phyloP scores from a whole-genome alignment of 306 rosid genomes.

The Prunus mume region DNA sequence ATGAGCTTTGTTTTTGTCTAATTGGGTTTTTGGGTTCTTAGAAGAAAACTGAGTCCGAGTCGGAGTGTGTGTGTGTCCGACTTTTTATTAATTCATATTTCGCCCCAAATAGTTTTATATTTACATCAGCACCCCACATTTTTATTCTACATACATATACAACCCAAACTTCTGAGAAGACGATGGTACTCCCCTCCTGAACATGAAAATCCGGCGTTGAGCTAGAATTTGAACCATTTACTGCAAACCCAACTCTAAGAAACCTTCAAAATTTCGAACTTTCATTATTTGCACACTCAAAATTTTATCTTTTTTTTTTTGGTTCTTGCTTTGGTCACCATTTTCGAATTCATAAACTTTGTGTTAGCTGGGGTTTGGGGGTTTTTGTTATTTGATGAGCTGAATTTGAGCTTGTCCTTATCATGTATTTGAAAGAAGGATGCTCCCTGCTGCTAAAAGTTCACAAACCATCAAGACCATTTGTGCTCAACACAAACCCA shows the following conservation, averaged over 20 bases:
- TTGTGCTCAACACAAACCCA: constrained; percentile 58
- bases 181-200: neutral
- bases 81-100: neutral
- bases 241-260: neutral
- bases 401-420: neutral
- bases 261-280: neutral
- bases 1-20: constrained; percentile 1
- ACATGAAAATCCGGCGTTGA: neutral
- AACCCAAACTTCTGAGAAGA: neutral
- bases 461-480: constrained; percentile 57
- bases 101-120: neutral
- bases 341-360: neutral
- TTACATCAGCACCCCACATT: neutral
- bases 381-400: neutral
- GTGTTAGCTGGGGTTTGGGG: neutral
- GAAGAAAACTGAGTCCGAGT: neutral
- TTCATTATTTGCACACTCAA: neutral
- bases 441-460: constrained; percentile 57
- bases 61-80: neutral
- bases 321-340: neutral
- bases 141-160: neutral
- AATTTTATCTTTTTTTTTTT: neutral
- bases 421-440: constrained; percentile 69
- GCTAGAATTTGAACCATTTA: neutral
- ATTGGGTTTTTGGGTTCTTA: neutral